Evolutionary conservation across 768 basidiomycete species (phyloP), one percentile per base, ranked within the genome.

Genomic region (Coprinopsis sp.): DNA sequence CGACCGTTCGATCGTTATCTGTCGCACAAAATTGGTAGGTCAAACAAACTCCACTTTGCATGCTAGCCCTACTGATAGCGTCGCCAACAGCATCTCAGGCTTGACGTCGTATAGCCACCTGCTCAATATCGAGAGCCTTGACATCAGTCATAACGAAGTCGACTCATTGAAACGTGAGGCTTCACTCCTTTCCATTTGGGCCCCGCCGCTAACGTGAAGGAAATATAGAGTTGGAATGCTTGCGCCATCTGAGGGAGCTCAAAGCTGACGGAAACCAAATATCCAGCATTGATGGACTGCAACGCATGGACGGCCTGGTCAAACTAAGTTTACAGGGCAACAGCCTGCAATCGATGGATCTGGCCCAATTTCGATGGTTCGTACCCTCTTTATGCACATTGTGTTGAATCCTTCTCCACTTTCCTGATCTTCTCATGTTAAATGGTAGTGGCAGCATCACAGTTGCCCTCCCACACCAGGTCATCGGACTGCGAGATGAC

Each of bases 51-150:
- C 27, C 28, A 29, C 22, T 11, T 39, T 39, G 10, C 21, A 11
- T 3, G 23, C 31, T 28, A 38, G 14, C 38, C 49, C 43, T 49
- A 31, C 34, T 6, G 34, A 36, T 33, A 13, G 10, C 43, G n/a
- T 19, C 28, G 46, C 34, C 37, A 43, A 53, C 64, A 91, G 90
- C 54, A 74, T 98, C 55, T 88, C 90, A 56, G 78, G 82, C 52
- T 69, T 94, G 54, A 92, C 92, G 27, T 91, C 93, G 21, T 95
- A 91, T 66, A 76, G 77, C 61, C 92, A 97, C 64, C 72, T 99
- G 57, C 69, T 74, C 28, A 88, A 90, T 61, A 74, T 99, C 33
- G 91, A 93, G 66, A 80, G 78, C 57, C 76, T 99, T 58, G 92
- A 99, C 68, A 82, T 99, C 51, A 92, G 91, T 63, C 64, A 80